phyloP scores from a whole-genome alignment of 768 basidiomycete genomes.

The Lentinula lateritia region DNA sequence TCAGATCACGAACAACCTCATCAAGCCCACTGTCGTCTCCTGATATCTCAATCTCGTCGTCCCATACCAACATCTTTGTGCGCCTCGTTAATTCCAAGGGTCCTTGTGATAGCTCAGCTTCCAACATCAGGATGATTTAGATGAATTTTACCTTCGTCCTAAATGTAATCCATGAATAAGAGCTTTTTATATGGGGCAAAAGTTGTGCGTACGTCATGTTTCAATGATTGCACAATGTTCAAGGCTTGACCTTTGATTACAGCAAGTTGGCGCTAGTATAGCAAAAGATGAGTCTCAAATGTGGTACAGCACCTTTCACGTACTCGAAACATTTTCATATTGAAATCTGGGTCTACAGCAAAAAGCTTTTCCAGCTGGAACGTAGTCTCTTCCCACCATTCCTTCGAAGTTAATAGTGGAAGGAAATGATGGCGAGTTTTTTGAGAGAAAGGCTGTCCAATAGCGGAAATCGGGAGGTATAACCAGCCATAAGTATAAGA shows the following conservation, averaged over 20 bases:
- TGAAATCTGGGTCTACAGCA: conserved; percentile 79
- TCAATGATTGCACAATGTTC: conserved; percentile 83
- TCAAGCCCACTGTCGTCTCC: conserved; percentile 41
- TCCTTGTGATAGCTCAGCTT: conserved; percentile 40
- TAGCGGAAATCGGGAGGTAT: conserved; percentile 78
- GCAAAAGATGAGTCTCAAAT: neutral
- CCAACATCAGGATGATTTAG: neutral
- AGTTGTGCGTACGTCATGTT: conserved; percentile 53
- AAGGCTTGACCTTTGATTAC: conserved; percentile 92
- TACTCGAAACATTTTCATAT: conserved; percentile 85
- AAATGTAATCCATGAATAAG: conserved; percentile 4
- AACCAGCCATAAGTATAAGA: conserved; percentile 88
- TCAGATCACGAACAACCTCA: conserved; percentile 20
- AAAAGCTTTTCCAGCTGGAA: conserved; percentile 73
- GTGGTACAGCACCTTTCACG: conserved; percentile 16
- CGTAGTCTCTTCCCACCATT: conserved; percentile 90
- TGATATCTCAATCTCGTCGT: conserved; percentile 74
- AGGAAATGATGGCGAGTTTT: conserved; percentile 79
- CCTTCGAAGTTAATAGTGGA: conserved; percentile 73
- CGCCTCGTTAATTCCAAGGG: conserved; percentile 87
- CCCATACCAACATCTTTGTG: conserved; percentile 76
- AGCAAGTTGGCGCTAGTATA: conserved; percentile 69
- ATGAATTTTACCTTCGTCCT: conserved; percentile 65
- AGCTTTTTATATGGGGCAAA: neutral
- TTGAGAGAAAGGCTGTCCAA: conserved; percentile 82